Conservation (phyloP, 495 filamentous ascomycete species). For the Bombardia bombarda region DNA sequence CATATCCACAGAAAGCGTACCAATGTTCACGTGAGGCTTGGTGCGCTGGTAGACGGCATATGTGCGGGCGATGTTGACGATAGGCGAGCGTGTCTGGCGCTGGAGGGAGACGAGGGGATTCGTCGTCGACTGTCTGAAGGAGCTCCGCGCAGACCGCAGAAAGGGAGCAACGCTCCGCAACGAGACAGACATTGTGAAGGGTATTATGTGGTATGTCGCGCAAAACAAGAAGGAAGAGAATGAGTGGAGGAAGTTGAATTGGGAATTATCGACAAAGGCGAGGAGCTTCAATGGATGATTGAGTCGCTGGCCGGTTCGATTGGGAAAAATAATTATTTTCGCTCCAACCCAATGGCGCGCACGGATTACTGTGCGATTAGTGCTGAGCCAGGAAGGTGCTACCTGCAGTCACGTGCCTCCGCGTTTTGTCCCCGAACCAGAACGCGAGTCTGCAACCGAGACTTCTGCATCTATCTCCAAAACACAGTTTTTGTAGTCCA, state of each 20-base stretch:
- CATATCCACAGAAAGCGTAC: too few species aligned
- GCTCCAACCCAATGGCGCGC: neutral
- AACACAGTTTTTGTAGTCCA: neutral
- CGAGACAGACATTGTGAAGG: conserved; percentile 55
- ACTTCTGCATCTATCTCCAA: too few species aligned
- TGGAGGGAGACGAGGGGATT: conserved; percentile 55
- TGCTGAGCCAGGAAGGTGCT: too few species aligned
- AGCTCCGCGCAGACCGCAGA: conserved; percentile 57
- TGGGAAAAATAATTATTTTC: conserved; percentile 3
- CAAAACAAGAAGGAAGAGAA: conserved; percentile 20
- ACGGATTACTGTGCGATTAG: neutral
- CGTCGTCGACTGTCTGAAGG: conserved; percentile 53
- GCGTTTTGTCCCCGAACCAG: too few species aligned
- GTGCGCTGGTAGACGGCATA: conserved; percentile 80
- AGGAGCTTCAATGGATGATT: neutral
- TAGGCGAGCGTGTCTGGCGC: conserved; percentile 57
- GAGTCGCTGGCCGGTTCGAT: neutral
- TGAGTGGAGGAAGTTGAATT: conserved; percentile 16
- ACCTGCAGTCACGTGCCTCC: conserved; percentile 2
- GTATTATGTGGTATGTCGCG: conserved; percentile 7
- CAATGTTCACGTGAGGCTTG: conserved; percentile 98
- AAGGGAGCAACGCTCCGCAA: conserved; percentile 60
- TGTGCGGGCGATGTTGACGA: conserved; percentile 59
- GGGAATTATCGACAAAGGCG: neutral
- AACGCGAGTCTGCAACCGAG: too few species aligned